Percentiles rank a stretch among this genome's conserved stretches.
Conservation (phyloP, 1,284 basidiomycete species). For the Moniliophthora roreri region DNA sequence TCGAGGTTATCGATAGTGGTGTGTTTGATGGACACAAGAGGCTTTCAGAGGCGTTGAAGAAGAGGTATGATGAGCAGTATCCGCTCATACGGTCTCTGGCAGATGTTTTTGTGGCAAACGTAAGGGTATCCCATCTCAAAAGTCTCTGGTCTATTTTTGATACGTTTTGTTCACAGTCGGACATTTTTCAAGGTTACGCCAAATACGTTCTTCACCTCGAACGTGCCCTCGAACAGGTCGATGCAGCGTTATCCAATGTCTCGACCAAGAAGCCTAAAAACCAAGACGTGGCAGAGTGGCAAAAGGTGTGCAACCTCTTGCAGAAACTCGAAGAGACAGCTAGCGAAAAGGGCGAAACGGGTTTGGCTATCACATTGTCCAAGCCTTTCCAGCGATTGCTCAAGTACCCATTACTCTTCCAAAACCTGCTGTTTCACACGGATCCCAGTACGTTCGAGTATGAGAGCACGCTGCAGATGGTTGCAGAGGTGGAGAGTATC, state of each 20-base stretch:
- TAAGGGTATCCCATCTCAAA: constrained; percentile 39
- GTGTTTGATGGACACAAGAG: constrained; percentile 87
- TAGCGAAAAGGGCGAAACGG: constrained; percentile 86
- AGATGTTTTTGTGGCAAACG: constrained; percentile 91
- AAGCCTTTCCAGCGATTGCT: constrained; percentile 97
- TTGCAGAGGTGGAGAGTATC: constrained; percentile 94
- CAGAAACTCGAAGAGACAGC: constrained; percentile 80
- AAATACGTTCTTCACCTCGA: constrained; percentile 92
- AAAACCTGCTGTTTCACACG: constrained; percentile 95
- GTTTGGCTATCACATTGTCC: constrained; percentile 89
- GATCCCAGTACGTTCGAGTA: constrained; percentile 98
- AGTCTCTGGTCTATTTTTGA: not conserved
- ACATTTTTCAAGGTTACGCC: constrained; percentile 89
- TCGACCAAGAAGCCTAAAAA: constrained; percentile 76
- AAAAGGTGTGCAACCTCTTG: constrained; percentile 70
- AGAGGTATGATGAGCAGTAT: constrained; percentile 90
- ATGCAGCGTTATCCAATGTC: constrained; percentile 71
- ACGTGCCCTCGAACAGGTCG: constrained; percentile 83
- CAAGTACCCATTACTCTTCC: constrained; percentile 96
- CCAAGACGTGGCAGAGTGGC: constrained; percentile 74
- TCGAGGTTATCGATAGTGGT: constrained; percentile 82
- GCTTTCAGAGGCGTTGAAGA: constrained; percentile 78
- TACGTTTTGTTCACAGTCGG: constrained; percentile 57
- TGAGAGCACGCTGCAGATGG: constrained; percentile 94
- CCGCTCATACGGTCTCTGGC: constrained; percentile 89